These are phyloP conservation scores for Neocatenulostroma microsporum DNA, from an alignment of 2,329 filamentous ascomycete genomes.

Conservation along the genomic window DNA sequence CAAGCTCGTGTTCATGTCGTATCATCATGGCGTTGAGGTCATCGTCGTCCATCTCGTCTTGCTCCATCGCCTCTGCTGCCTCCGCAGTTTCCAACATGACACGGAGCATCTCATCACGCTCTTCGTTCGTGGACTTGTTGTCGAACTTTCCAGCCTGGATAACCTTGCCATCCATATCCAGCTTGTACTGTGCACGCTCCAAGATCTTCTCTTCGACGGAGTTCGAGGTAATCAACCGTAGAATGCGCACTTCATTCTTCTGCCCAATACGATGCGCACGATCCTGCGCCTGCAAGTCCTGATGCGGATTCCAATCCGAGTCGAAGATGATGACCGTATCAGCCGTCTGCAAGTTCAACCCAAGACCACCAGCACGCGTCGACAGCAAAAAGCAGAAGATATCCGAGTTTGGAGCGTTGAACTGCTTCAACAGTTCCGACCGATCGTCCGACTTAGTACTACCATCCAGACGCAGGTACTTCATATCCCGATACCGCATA, in stretches of 20 bases:
- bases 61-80: conserved; percentile 60
- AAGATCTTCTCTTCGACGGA: conserved; percentile 98
- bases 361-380: conserved; percentile 93
- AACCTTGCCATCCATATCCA: conserved; percentile 99
- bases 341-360: conserved; percentile 92
- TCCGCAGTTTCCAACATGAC: conserved; percentile 80
- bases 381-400: conserved; percentile 99
- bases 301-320: conserved; percentile 98
- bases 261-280: conserved; percentile 99
- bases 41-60: conserved; percentile 98
- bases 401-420: conserved; percentile 82
- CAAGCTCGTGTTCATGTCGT: conserved; percentile 72
- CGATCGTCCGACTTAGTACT: conserved; percentile 97
- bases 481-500: conserved; percentile 69
- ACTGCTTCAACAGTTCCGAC: conserved; percentile 77
- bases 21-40: conserved; percentile 93
- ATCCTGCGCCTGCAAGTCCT: conserved; percentile 98
- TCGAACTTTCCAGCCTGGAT: conserved; percentile 99
- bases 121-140: conserved; percentile 97
- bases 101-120: conserved; percentile 92
- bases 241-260: conserved; percentile 97
- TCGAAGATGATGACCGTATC: conserved; percentile 99
- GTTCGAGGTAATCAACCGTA: conserved; percentile 90
- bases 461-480: conserved; percentile 89
- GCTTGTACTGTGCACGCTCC: conserved; percentile 92